Base-by-base conservation (phyloP, 257 asterid genomes). In the Thymus mandschuricus region DNA sequence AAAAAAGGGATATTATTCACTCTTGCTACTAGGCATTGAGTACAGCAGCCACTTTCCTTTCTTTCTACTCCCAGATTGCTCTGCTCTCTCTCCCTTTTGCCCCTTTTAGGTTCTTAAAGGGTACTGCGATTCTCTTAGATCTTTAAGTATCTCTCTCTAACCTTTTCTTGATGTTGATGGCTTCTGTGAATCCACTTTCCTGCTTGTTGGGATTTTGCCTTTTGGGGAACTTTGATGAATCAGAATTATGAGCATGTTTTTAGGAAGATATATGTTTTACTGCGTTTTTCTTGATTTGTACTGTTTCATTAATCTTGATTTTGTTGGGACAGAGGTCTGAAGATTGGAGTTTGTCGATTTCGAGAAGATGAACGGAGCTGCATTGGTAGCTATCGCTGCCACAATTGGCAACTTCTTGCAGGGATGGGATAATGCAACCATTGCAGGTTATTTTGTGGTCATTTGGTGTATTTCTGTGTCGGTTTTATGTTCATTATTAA, bases 351-450 rank as follows among this genome's bases (percentile, higher is more conserved):
- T 76, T 31, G 41, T 54, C 54, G 70, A 60, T 59, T 61, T 27
- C 38, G 71, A 31, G 15, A 76, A 77, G 80, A 88, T 90, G 96
- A 82, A 88, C 60, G 95, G 89, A 12, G 96, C 96, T 29, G 91
- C 86, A 48, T 78, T 88, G 76, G 89, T 90, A 60, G 96, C 97
- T 65, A 82, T 90, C 75, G 83, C 83, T 50, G 97, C 96, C 15
- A 81, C 97, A 11, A 82, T 90, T 80, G 96, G 96, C 57, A 90
- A 88, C 74, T 74, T 90, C 35, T 81, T 90, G 83, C 95, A 90
- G 83, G 96, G 96, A 58, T 90, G 96, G 96, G 96, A 90, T 71
- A 88, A 90, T 86, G 96, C 95, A 56, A 90, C 93, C 43, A 90
- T 90, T 74, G 92, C 97, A 73, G 97, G 97, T 90, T 40, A 30